These are phyloP conservation scores for Cyberlindnera euphorbiae DNA, from an alignment of 805 yeast genomes.

Conservation along the genomic window DNA sequence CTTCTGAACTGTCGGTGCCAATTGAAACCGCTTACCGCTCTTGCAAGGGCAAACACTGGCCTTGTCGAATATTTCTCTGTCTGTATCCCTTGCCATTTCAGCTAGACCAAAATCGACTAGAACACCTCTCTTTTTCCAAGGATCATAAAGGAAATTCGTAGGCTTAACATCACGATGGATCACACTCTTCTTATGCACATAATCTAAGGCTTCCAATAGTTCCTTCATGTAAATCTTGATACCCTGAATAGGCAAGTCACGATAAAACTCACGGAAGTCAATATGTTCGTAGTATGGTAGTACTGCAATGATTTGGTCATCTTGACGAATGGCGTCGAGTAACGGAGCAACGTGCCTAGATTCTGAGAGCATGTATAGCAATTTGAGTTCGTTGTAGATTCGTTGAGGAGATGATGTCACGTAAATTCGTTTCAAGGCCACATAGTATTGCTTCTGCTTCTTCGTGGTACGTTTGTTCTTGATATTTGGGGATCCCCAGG, in stretches of 20 bases:
- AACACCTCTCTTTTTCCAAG: conserved; percentile 47
- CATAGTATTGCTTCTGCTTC: conserved; percentile 32
- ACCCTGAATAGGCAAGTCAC: conserved; percentile 74
- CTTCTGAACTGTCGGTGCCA: conserved; percentile 27
- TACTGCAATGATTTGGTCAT: conserved; percentile 91
- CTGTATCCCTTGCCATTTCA: conserved; percentile 38
- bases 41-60: conserved; percentile 49
- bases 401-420: conserved; percentile 94
- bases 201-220: conserved; percentile 65
- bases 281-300: conserved; percentile 88
- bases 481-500: conserved; percentile 29
- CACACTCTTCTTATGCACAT: conserved; percentile 60
- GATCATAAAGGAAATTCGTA: conserved; percentile 59
- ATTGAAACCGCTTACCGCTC: conserved; percentile 23
- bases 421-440: conserved; percentile 89
- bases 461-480: conserved; percentile 24
- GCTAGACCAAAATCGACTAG: conserved; percentile 80
- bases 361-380: conserved; percentile 65
- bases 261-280: conserved; percentile 82
- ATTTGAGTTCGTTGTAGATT: conserved; percentile 79
- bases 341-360: conserved; percentile 80
- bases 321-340: conserved; percentile 78
- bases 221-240: conserved; percentile 78
- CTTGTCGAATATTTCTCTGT: conserved; percentile 6
- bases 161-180: conserved; percentile 81